A percentile compares a stretch with the other conserved stretches of the same genome.
Conservation (phyloP, 306 rosid genomes). For the Citrullus colocynthis region DNA sequence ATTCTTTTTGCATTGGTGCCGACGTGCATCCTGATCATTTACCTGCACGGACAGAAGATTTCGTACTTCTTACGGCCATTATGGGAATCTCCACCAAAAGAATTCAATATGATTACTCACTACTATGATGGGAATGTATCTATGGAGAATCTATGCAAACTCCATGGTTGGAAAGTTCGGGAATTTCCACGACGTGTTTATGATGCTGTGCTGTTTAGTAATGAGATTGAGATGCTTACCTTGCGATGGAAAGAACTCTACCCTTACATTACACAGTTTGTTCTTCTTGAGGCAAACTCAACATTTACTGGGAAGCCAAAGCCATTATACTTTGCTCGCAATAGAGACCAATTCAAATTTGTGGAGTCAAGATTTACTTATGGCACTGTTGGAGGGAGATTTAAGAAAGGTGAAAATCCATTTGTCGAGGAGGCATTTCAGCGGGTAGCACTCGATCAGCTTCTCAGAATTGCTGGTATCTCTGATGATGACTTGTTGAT, state of each 20-base stretch:
- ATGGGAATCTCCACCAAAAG: constrained; percentile 91
- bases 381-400: constrained; percentile 72
- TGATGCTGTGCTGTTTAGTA: constrained; percentile 93
- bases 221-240: constrained; percentile 79
- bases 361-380: constrained; percentile 71
- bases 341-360: constrained; percentile 55
- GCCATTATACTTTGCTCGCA: constrained; percentile 48
- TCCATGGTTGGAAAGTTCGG: constrained; percentile 92
- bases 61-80: constrained; percentile 93
- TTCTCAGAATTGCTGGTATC: constrained; percentile 80
- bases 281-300: constrained; percentile 87
- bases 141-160: constrained; percentile 80
- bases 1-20: constrained; percentile 66
- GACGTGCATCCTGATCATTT: constrained; percentile 51
- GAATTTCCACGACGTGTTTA: constrained; percentile 90
- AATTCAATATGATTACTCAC: constrained; percentile 74
- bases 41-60: constrained; percentile 89
- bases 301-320: constrained; percentile 78
- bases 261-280: constrained; percentile 78
- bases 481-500: constrained; percentile 88
- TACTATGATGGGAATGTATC: constrained; percentile 80
- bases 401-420: constrained; percentile 84
- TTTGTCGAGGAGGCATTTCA: constrained; percentile 97
- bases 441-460: constrained; percentile 83
- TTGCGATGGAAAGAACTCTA: constrained; percentile 87